Conservation (phyloP, 2,329 filamentous ascomycete genomes). For the Trematosphaeria pertusa region DNA sequence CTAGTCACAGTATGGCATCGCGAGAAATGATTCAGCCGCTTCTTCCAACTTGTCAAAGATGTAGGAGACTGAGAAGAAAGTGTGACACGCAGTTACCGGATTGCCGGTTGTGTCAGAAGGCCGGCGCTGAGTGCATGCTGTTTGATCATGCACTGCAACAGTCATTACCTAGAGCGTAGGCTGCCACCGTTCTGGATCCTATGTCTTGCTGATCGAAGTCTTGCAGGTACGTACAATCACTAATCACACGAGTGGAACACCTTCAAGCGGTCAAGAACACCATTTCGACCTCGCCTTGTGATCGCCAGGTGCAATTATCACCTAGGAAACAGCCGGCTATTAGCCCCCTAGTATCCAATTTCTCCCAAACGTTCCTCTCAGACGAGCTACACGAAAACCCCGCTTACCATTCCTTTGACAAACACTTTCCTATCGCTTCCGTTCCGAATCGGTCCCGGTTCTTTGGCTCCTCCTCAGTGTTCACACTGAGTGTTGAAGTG, state of each 20-base stretch:
- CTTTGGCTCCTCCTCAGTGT: constrained; percentile 9
- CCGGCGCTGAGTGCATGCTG: constrained; percentile 5
- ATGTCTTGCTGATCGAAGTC: background rate
- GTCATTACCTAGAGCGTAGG: constrained; percentile 10
- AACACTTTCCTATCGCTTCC: constrained; percentile 42
- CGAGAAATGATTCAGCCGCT: constrained; percentile 6
- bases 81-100: constrained; percentile 12
- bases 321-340: background rate
- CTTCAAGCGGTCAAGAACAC: constrained; percentile 8
- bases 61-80: constrained; percentile 9
- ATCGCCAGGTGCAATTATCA: background rate
- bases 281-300: background rate
- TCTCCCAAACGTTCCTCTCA: background rate
- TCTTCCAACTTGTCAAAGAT: constrained; percentile 9
- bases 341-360: background rate
- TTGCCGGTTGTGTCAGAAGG: constrained; percentile 11
- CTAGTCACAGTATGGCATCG: constrained; percentile 5
- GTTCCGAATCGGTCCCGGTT: constrained; percentile 45
- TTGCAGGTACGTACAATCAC: constrained; percentile 9
- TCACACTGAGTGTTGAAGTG: constrained; percentile 6
- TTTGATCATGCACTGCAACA: constrained; percentile 13
- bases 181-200: background rate
- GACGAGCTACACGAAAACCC: background rate
- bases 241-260: constrained; percentile 6
- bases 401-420: constrained; percentile 4